Evolutionary conservation across 441 rosid genomes (phyloP), one percentile per base, ranked within the genome.

Genomic region (Syzygium malaccense): DNA sequence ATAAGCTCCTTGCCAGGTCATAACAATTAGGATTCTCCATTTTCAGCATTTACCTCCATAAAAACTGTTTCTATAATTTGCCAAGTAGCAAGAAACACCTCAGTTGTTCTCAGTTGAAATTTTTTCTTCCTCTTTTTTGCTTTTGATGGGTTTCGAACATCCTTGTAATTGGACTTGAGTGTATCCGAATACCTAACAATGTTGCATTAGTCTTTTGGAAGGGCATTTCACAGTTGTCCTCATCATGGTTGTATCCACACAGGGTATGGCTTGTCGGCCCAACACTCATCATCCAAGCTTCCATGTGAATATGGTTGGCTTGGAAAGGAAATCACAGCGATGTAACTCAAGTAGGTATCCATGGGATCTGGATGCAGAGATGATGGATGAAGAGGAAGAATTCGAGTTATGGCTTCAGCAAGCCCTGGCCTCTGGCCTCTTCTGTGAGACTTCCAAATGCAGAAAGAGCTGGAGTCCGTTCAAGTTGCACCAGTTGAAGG

Each of bases 391-490:
- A 68, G 97, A 97, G 23, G 99, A 96, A 86, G 98, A 96, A 92
- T 97, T 98, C 41, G 98, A 97, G 91, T 87, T 95, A 55, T 96
- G 99, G 99, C 97, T 96, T 89, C 98, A 96, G 92, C 98, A 97
- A 88, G 99, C 98, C 51, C 92, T 98, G 64, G 99, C 99, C 87
- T 95, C 98, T 37, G 99, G 99, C 84, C 96, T 97, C 88, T 98
- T 98, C 68, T 96, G 96, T 13, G 99, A 98, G 91, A 94, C 98
- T 78, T 93, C 98, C 12, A 94, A 94, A 89, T 97, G 98, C n/a
- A 94, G 97, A 91, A 97, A 96, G 92, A 98, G 98, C 92, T 98
- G 99, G 99, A 96, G 99, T 87, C 99, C 98, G 19, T 98, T 98
- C 92, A 98, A 98, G 93, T 91, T 96, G 90, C 91, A 93, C 91